A percentile compares a stretch with the other conserved stretches of the same genome.
These are phyloP conservation scores for Xylaria bambusicola DNA, from an alignment of 495 filamentous ascomycete species.

Conservation along the genomic window DNA sequence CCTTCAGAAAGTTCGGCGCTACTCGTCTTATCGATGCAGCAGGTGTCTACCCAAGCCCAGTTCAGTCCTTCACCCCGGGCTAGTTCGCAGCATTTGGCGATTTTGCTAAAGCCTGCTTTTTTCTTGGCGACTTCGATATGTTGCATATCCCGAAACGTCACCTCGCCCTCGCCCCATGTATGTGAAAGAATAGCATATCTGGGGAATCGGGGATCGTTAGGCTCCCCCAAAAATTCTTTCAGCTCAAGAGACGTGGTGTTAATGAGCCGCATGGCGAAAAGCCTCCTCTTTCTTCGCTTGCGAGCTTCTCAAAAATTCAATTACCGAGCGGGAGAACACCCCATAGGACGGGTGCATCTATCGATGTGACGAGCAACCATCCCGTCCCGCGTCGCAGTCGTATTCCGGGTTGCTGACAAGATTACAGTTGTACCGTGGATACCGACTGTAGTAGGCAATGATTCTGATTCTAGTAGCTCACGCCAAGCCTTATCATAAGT, in stretches of 20 bases:
- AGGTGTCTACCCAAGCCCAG: constrained; percentile 35
- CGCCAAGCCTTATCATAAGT: too few species aligned
- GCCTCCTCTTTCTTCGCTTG: neutral
- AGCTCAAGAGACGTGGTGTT: constrained; percentile 5
- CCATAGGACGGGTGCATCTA: too few species aligned
- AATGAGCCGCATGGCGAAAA: constrained; percentile 16
- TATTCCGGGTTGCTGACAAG: constrained; percentile 6
- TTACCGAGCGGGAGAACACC: too few species aligned
- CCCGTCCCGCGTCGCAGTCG: neutral
- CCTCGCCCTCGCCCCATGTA: constrained; percentile 27
- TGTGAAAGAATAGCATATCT: constrained; percentile 27
- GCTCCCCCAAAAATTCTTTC: neutral
- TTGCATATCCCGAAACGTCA: constrained; percentile 23
- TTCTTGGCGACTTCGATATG: neutral
- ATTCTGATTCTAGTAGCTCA: too few species aligned
- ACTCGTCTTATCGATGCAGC: constrained; percentile 32
- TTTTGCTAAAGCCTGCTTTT: constrained; percentile 22
- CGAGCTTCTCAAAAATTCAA: too few species aligned
- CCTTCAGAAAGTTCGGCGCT: constrained; percentile 30
- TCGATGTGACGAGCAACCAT: constrained; percentile 4
- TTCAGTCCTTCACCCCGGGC: constrained; percentile 17
- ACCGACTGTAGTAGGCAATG: too few species aligned
- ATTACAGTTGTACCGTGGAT: too few species aligned
- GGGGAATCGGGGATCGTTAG: constrained; percentile 3
- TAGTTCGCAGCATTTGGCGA: constrained; percentile 16